Evolutionary conservation across 2,329 filamentous ascomycete genomes (phyloP).

Genomic region (Aspergillus niger): DNA sequence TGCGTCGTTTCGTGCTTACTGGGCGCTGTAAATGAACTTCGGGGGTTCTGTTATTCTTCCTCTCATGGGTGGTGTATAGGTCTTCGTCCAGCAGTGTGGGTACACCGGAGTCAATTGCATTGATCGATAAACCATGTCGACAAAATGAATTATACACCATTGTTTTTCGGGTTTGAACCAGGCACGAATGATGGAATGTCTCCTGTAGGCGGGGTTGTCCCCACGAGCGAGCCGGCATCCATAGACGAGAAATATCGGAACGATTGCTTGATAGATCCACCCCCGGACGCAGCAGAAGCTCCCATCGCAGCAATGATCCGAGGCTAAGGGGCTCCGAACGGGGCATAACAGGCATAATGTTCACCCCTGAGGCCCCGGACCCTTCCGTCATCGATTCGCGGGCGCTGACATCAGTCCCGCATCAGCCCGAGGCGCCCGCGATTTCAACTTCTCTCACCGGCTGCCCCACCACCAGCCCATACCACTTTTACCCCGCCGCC

Average conservation of each 20-base stretch:
- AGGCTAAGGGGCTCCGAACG: constrained; percentile 21
- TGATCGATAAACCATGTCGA: neutral
- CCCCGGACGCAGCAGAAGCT: neutral
- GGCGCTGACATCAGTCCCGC: constrained; percentile 45
- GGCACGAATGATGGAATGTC: neutral
- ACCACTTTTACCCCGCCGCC: constrained; percentile 27
- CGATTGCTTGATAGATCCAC: constrained; percentile 24
- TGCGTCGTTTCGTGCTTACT: constrained; percentile 13
- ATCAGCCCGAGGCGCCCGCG: constrained; percentile 39
- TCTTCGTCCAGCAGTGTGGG: constrained; percentile 9
- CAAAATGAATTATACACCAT: neutral
- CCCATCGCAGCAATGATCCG: constrained; percentile 18
- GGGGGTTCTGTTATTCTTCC: constrained; percentile 9
- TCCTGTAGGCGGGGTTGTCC: neutral
- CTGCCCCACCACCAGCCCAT: constrained; percentile 26
- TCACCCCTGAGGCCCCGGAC: constrained; percentile 28
- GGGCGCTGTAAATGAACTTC: constrained; percentile 19
- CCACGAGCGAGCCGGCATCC: neutral
- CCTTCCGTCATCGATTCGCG: constrained; percentile 32
- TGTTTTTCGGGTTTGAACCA: neutral
- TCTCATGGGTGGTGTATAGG: constrained; percentile 19
- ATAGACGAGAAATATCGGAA: constrained; percentile 13
- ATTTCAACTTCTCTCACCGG: constrained; percentile 29
- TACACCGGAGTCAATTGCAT: constrained; percentile 1
- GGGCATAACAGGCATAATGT: constrained; percentile 17